Conservation (phyloP, 1,284 basidiomycete genomes). For the Hypsizygus ulmarius region DNA sequence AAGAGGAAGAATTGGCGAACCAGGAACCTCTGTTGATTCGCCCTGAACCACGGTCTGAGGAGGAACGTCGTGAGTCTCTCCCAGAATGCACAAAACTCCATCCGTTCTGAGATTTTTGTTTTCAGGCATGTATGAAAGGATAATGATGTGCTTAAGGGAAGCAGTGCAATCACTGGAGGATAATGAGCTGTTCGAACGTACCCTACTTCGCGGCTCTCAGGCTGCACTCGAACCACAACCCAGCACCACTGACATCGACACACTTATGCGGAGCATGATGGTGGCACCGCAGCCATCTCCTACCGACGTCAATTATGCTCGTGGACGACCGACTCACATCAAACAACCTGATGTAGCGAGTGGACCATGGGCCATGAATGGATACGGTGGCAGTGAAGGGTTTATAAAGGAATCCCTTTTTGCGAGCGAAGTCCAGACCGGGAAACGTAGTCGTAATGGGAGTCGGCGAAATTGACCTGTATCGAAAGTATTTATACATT, state of each 20-base stretch:
- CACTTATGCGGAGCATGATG: constrained; percentile 66
- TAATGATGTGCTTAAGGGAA: constrained; percentile 50
- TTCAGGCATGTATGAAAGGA: constrained; percentile 41
- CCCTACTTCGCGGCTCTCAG: constrained; percentile 53
- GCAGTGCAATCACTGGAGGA: constrained; percentile 59
- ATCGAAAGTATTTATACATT: background rate
- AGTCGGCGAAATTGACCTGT: constrained; percentile 21
- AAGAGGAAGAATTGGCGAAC: constrained; percentile 45
- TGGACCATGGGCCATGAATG: constrained; percentile 31
- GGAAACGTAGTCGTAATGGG: constrained; percentile 32
- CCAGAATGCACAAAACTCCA: constrained; percentile 9
- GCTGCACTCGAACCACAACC: constrained; percentile 50
- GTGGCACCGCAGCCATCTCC: constrained; percentile 17
- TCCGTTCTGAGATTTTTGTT: constrained; percentile 10
- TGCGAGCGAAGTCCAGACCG: constrained; percentile 24
- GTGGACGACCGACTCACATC: constrained; percentile 9
- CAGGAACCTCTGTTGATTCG: constrained; percentile 39
- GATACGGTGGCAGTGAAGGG: constrained; percentile 19
- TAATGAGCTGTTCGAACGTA: constrained; percentile 62
- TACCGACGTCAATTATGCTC: constrained; percentile 4
- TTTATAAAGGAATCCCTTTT: constrained; percentile 11
- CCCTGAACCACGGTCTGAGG: constrained; percentile 29
- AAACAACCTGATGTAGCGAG: constrained; percentile 20
- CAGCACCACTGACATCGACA: constrained; percentile 55
- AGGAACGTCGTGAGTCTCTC: constrained; percentile 43